phyloP scores from a whole-genome alignment of 352 stramenopile genomes.

The Globisporangium lucens region DNA sequence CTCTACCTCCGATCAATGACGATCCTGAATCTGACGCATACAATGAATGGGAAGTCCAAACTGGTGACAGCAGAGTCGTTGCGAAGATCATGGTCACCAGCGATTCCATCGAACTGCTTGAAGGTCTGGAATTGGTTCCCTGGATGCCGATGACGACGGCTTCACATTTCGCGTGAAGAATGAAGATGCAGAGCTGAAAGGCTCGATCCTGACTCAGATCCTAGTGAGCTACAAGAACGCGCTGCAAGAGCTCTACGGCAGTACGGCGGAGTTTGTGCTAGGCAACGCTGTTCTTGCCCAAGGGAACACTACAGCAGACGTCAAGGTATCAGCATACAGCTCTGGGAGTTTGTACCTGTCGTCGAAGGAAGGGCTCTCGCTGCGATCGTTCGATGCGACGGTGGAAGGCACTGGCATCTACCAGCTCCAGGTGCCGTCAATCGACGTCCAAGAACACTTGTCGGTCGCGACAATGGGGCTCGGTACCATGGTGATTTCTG shows the following conservation, averaged over 20 bases:
- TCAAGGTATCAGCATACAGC: not conserved
- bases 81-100: not conserved
- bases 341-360: not conserved
- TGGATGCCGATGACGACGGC: not conserved
- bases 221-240: not conserved
- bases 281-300: not conserved
- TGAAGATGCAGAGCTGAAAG: not conserved
- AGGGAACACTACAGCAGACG: not conserved
- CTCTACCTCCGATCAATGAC: not conserved
- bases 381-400: not conserved
- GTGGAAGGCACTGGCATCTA: not conserved
- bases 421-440: not conserved
- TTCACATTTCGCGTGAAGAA: not conserved
- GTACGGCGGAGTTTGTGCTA: not conserved
- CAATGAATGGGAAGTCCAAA: not conserved
- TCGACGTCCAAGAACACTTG: not conserved
- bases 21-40: not conserved
- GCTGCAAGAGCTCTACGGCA: not conserved
- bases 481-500: not conserved
- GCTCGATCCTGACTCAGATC: constrained; percentile 2
- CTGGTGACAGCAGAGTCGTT: not conserved
- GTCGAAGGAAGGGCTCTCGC: not conserved
- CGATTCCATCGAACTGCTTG: not conserved
- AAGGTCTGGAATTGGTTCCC: not conserved
- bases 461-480: not conserved